Conservation (phyloP, 2,329 filamentous ascomycete genomes). For the Clonostachys rosea region DNA sequence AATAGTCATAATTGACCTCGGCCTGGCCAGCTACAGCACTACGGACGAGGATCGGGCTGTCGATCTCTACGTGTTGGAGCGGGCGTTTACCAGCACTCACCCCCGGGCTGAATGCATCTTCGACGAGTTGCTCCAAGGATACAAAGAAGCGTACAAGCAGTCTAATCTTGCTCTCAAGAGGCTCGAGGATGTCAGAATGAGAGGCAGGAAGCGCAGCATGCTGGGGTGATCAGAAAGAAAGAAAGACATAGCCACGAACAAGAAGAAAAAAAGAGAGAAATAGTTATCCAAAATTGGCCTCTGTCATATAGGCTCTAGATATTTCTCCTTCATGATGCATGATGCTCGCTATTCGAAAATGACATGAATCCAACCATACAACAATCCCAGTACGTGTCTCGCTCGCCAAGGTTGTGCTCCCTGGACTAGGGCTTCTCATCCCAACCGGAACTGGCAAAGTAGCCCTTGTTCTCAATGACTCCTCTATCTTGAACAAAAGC, state of each 20-base stretch:
- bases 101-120: slow-evolving; percentile 79
- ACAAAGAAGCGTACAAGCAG: slow-evolving; percentile 71
- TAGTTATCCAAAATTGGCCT: background rate
- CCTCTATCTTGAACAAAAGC: slow-evolving; percentile 90
- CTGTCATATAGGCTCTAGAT: background rate
- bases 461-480: slow-evolving; percentile 97
- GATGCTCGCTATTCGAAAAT: background rate
- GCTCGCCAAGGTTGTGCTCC: too few relatives aligned
- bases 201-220: slow-evolving; percentile 96
- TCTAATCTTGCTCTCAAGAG: slow-evolving; percentile 71
- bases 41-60: slow-evolving; percentile 93
- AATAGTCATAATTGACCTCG: slow-evolving; percentile 91
- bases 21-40: slow-evolving; percentile 74
- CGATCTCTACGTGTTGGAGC: slow-evolving; percentile 91
- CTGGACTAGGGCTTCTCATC: slow-evolving; percentile 21
- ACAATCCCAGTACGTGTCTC: too few relatives aligned
- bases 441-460: slow-evolving; percentile 83
- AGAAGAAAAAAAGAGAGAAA: slow-evolving; percentile 9
- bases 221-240: slow-evolving; percentile 54
- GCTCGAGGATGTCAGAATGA: slow-evolving; percentile 87
- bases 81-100: slow-evolving; percentile 93
- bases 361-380: background rate
- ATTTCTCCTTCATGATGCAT: background rate
- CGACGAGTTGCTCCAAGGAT: slow-evolving; percentile 66
- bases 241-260: background rate